Evolutionary conservation across 2,329 filamentous ascomycete genomes (phyloP).

Genomic region (Penicillium rolfsii): DNA sequence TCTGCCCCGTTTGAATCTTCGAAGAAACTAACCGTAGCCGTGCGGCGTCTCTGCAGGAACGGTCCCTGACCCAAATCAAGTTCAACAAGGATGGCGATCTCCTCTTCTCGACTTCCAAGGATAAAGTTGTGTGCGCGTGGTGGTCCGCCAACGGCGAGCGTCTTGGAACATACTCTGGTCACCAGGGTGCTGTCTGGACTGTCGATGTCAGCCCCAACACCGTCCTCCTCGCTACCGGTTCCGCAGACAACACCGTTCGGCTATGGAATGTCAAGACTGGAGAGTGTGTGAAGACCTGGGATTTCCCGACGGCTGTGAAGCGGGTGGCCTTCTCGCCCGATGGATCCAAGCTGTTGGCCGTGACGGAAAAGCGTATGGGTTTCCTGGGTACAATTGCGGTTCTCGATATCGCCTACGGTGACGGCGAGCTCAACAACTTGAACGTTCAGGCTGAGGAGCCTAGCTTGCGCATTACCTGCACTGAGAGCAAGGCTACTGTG

Average conservation of each 20-base stretch:
- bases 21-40: conserved; percentile 29
- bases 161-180: conserved; percentile 92
- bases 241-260: conserved; percentile 96
- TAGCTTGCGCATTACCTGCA: conserved; percentile 83
- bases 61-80: conserved; percentile 93
- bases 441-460: conserved; percentile 85
- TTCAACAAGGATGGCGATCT: conserved; percentile 96
- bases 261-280: conserved; percentile 96
- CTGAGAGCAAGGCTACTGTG: conserved; percentile 95
- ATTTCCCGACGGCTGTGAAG: conserved; percentile 96
- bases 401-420: conserved; percentile 82
- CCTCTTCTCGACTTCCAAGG: conserved; percentile 93
- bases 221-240: conserved; percentile 89
- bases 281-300: conserved; percentile 94
- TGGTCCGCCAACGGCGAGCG: conserved; percentile 97
- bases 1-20: conserved; percentile 26
- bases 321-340: conserved; percentile 97
- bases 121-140: conserved; percentile 97
- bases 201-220: conserved; percentile 94
- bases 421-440: conserved; percentile 54
- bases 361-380: conserved; percentile 98
- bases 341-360: conserved; percentile 83
- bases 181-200: conserved; percentile 98
- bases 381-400: conserved; percentile 93
- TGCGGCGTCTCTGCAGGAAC: conserved; percentile 61